Conservation (phyloP, 208 protist genomes). For the Leishmania tarentolae region DNA sequence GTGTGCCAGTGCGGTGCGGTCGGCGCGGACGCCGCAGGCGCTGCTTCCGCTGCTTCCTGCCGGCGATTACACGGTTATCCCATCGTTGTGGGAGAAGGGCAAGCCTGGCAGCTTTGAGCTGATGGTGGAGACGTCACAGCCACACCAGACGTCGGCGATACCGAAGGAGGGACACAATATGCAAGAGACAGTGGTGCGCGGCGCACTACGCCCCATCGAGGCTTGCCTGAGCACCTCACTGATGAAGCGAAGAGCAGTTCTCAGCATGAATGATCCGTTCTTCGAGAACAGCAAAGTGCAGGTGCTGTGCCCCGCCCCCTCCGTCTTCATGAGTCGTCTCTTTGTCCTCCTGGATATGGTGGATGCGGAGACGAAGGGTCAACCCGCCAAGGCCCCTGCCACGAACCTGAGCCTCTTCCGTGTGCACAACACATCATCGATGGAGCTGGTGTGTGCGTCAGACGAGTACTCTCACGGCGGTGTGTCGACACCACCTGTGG, state of each 20-base stretch:
- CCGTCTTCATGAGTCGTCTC: slow-evolving; percentile 51
- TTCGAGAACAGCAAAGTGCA: slow-evolving; percentile 68
- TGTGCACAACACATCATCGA: slow-evolving; percentile 38
- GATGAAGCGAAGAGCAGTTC: slow-evolving; percentile 23
- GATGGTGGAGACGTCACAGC: slow-evolving; percentile 68
- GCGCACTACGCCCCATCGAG: slow-evolving; percentile 32
- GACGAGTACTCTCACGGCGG: slow-evolving; percentile 51
- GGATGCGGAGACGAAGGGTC: slow-evolving; percentile 35
- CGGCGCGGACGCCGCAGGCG: slow-evolving; percentile 26
- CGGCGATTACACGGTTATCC: slow-evolving; percentile 78
- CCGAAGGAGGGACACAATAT: slow-evolving; percentile 53
- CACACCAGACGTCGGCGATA: slow-evolving; percentile 41
- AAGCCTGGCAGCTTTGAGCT: slow-evolving; percentile 59
- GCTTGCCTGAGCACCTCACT: slow-evolving; percentile 14
- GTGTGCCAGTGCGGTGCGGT: slow-evolving; percentile 27
- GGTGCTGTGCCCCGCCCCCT: slow-evolving; percentile 32
- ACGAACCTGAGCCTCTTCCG: slow-evolving; percentile 66
- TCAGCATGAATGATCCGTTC: slow-evolving; percentile 45
- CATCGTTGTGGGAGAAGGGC: slow-evolving; percentile 65
- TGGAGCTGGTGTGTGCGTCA: slow-evolving; percentile 62
- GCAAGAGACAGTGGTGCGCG: slow-evolving; percentile 42
- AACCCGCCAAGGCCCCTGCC: slow-evolving; percentile 22
- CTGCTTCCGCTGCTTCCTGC: slow-evolving; percentile 62
- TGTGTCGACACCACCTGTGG: slow-evolving; percentile 46
- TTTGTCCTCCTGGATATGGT: slow-evolving; percentile 51